Conservation (phyloP, 2,329 filamentous ascomycete species). For the Hypoxylon sp. region DNA sequence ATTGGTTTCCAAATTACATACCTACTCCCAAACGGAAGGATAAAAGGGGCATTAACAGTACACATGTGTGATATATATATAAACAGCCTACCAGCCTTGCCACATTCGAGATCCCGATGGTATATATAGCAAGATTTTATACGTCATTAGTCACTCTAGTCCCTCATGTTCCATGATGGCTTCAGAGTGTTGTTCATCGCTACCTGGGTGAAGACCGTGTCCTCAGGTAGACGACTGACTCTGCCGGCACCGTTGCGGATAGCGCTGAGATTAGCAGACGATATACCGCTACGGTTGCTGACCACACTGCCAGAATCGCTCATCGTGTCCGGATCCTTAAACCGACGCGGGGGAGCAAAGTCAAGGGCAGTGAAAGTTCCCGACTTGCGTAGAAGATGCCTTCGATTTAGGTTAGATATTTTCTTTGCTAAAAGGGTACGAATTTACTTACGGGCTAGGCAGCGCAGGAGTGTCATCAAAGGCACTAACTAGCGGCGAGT, state of each 20-base stretch:
- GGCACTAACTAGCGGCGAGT: conserved; percentile 80
- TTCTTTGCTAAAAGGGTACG: background rate
- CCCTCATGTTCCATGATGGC: conserved; percentile 66
- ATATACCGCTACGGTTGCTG: conserved; percentile 82
- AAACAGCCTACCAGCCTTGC: conserved; percentile 25
- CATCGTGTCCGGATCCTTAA: conserved; percentile 68
- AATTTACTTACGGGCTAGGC: conserved; percentile 83
- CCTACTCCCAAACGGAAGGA: conserved; percentile 27
- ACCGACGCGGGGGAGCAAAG: conserved; percentile 80
- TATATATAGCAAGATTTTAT: conserved; percentile 5
- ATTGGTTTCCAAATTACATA: conserved; percentile 37
- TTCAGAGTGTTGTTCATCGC: conserved; percentile 70
- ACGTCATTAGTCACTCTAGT: conserved; percentile 39
- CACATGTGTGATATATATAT: conserved; percentile 34
- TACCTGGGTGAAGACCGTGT: conserved; percentile 79
- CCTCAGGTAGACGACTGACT: conserved; percentile 82
- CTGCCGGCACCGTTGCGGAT: conserved; percentile 86
- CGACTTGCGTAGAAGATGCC: conserved; percentile 78
- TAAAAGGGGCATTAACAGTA: conserved; percentile 35
- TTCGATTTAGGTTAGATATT: conserved; percentile 49
- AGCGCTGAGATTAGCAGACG: conserved; percentile 71
- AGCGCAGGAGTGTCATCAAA: conserved; percentile 88
- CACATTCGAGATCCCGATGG: conserved; percentile 11
- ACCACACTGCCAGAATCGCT: conserved; percentile 73
- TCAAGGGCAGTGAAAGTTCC: conserved; percentile 80